Evolutionary conservation across 2,329 filamentous ascomycete species (phyloP), one percentile per base, ranked within the genome.

Genomic region (Ustulina deusta): DNA sequence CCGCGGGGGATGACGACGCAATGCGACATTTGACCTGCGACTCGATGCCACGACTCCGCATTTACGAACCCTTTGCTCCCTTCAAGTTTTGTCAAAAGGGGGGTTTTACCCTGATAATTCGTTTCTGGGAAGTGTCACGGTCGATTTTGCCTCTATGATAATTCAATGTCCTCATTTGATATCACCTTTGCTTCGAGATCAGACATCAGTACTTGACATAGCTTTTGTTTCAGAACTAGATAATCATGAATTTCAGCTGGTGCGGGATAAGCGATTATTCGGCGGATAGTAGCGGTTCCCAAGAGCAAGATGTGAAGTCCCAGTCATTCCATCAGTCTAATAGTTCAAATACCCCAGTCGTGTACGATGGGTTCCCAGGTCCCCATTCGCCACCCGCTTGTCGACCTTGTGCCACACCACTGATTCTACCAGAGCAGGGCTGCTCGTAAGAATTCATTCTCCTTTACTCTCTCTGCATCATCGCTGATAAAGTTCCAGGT

Each of bases 371-470:
- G 36, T 17, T 20, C 6, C 42, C 22, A 32, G 15, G 40, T 27
- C 5, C 32, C 11, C n/a, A 6, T n/a, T 49, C 55, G 13, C 56
- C 42, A 36, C 55, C 44, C 40, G 29, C 48, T 57, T 54, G 59
- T 55, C 46, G 2, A 40, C 10, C 6, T 36, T 46, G 10, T 29
- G 15, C 36, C 15, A 40, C 40, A 7, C 38, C 27, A 6, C 34
- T 15, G 6, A 38, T 1, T 20, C 6, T 5, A 22, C 42, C 36
- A 40, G 55, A 65, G 3, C n/a, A 44, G 25, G 3, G 6, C 15
- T 66, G 63, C 42, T 17, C 42, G 66, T 69, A 66, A 61, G 63
- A 2, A 27, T 22, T 42, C 11, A 32, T 40, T 46, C 6, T 29
- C 25, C 7, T 29, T 3, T 27, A 3, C 4, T 17, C 17, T 54